Percentiles rank a stretch among this genome's conserved stretches.
Conservation (phyloP, 441 rosid species). For the Euphorbia celastroides region DNA sequence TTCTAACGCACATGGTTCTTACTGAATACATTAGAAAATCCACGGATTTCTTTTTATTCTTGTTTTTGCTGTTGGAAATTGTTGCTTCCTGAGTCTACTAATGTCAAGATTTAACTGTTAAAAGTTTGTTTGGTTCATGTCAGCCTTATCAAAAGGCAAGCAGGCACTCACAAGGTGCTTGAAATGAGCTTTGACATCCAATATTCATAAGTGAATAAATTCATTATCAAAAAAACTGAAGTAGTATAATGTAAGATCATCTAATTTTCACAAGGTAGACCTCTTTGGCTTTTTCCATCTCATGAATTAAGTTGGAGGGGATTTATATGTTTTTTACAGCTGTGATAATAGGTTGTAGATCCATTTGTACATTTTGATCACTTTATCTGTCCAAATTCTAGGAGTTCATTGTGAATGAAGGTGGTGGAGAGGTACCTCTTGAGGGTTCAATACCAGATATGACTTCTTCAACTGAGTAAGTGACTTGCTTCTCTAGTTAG, state of each 20-base stretch:
- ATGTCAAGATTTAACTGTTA: too few species aligned
- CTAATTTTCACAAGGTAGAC: not conserved
- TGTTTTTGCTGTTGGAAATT: too few species aligned
- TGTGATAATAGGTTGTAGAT: not conserved
- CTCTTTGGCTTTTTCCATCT: not conserved
- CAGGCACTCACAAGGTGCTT: too few species aligned
- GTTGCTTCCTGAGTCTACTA: too few species aligned
- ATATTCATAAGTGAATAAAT: not conserved
- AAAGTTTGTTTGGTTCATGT: too few species aligned
- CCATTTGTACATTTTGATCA: not conserved
- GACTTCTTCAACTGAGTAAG: constrained; percentile 97
- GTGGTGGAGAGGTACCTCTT: constrained; percentile 84
- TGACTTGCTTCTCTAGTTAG: constrained; percentile 16
- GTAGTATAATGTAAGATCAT: not conserved
- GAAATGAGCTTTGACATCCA: not conserved
- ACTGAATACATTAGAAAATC: too few species aligned
- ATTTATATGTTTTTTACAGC: not conserved
- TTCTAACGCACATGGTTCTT: too few species aligned
- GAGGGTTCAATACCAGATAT: constrained; percentile 97
- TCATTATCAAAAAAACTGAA: not conserved
- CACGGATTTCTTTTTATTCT: too few species aligned
- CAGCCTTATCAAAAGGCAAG: too few species aligned
- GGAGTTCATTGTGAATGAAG: constrained; percentile 89
- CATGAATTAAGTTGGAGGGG: not conserved
- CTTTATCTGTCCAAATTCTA: constrained; percentile 21